phyloP scores from a whole-genome alignment of 768 basidiomycete species.

The Suillus weaverae region DNA sequence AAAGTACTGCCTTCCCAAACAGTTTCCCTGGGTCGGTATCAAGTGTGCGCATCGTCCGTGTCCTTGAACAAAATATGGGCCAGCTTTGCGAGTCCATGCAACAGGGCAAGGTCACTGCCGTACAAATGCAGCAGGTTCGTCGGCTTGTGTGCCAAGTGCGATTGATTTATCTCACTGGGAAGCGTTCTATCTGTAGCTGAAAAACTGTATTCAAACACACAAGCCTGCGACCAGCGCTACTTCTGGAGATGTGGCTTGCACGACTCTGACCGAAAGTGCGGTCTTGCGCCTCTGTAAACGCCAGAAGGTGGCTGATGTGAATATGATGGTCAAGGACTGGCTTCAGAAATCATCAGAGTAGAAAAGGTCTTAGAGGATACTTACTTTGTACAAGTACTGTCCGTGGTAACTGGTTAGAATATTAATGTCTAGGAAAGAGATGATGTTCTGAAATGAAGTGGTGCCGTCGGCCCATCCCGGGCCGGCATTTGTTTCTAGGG shows the following conservation, averaged over 20 bases:
- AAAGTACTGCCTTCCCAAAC: too few species aligned
- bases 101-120: background rate
- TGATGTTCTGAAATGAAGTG: too few species aligned
- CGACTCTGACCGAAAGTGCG: background rate
- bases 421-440: background rate
- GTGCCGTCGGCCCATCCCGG: too few species aligned
- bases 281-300: background rate
- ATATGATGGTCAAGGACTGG: background rate
- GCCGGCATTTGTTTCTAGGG: too few species aligned
- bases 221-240: background rate
- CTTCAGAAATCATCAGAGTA: background rate
- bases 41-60: too few species aligned
- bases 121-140: background rate
- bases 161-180: background rate
- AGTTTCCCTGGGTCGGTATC: too few species aligned
- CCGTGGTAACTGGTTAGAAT: too few species aligned
- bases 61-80: background rate
- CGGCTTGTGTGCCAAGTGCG: background rate
- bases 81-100: background rate
- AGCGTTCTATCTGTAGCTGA: background rate
- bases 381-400: background rate
- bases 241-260: background rate
- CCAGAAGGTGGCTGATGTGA: background rate
- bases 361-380: background rate
- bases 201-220: background rate